Evolutionary conservation across 176 grass and related monocot species (phyloP).

Genomic region (Carex myosuroides): DNA sequence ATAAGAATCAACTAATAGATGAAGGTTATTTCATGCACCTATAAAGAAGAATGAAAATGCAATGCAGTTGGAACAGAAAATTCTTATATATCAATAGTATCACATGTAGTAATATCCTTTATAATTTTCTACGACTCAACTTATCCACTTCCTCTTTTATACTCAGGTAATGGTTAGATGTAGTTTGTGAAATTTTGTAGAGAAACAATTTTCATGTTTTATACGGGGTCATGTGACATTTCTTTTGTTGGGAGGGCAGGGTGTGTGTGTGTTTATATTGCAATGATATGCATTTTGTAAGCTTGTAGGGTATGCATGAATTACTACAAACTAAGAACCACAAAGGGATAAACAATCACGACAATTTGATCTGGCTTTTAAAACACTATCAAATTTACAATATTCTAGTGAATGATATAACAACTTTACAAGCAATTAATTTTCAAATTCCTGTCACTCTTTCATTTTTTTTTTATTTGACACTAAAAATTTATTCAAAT

Average conservation of each 20-base stretch:
- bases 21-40: not conserved
- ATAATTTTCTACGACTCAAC: not conserved
- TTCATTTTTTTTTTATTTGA: not conserved
- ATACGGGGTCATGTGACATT: not conserved
- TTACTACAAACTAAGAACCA: not conserved
- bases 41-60: not conserved
- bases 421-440: not conserved
- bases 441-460: not conserved
- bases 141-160: not conserved
- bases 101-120: not conserved
- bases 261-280: not conserved
- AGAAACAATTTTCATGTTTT: slow-evolving; percentile 2
- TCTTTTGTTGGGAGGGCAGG: not conserved
- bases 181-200: not conserved
- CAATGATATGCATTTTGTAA: not conserved
- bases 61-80: not conserved
- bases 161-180: not conserved
- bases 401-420: not conserved
- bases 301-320: not conserved
- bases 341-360: not conserved
- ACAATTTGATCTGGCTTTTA: not conserved
- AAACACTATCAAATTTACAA: too few species aligned
- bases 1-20: slow-evolving; percentile 1
- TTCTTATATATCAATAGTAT: not conserved
- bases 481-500: not conserved